A percentile compares a stretch with the other conserved stretches of the same genome.
These are phyloP conservation scores for Aristolochia fimbriata DNA, from an alignment of 164 flowering plant species.

Conservation along the genomic window DNA sequence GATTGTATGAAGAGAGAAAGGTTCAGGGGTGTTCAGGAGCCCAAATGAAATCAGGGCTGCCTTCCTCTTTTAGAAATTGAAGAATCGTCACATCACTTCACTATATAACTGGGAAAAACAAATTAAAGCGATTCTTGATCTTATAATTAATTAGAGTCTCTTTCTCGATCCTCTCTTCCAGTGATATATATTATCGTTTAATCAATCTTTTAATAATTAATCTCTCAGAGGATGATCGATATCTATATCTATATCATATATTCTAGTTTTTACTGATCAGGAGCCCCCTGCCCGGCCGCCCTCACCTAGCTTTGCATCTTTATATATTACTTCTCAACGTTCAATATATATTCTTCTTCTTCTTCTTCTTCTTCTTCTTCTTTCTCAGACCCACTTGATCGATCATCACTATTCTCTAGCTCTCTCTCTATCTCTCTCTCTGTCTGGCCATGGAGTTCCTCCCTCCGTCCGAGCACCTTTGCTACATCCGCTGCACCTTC, in stretches of 20 bases:
- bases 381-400: no score
- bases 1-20: slow-evolving; percentile 3
- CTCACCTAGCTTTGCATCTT: no score
- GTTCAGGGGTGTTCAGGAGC: neutral
- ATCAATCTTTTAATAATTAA: no score
- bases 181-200: no score
- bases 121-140: neutral
- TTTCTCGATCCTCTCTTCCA: neutral
- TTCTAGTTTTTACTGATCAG: no score
- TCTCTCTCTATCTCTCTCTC: slow-evolving; percentile 8
- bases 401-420: no score
- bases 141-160: neutral
- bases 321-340: no score
- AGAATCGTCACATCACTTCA: slow-evolving; percentile 1
- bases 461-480: slow-evolving; percentile 63
- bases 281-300: no score
- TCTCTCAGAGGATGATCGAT: no score
- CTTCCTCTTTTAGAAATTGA: slow-evolving; percentile 1
- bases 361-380: neutral
- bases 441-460: slow-evolving; percentile 31
- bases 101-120: no score
- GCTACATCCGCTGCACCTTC: slow-evolving; percentile 92
- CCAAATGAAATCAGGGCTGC: neutral
- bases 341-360: no score
- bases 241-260: no score